Percentiles rank a stretch among this genome's conserved stretches.
phyloP scores from a whole-genome alignment of 805 yeast genomes.

The Pichia paraexigua region DNA sequence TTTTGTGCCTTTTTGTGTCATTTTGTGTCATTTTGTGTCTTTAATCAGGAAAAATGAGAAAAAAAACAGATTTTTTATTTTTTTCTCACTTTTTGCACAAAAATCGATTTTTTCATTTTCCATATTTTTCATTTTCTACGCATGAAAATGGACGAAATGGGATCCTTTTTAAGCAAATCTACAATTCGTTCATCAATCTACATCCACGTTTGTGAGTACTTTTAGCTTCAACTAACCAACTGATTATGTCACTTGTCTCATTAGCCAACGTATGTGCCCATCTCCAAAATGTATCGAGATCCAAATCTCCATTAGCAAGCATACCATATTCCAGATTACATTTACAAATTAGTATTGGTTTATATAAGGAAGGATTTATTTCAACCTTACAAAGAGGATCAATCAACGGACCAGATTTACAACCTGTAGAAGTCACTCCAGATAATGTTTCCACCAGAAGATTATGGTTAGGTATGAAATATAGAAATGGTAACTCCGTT shows the following conservation, averaged over 20 bases:
- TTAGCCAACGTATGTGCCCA: conserved; percentile 84
- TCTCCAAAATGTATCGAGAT: conserved; percentile 77
- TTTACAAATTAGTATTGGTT: conserved; percentile 72
- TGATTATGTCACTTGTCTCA: conserved; percentile 71
- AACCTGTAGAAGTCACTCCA: conserved; percentile 70
- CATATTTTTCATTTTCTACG: too few species aligned
- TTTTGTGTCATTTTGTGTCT: too few species aligned
- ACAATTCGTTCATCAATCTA: too few species aligned
- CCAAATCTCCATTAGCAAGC: conserved; percentile 63
- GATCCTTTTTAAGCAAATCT: too few species aligned
- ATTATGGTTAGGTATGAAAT: conserved; percentile 88
- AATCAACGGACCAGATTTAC: conserved; percentile 70
- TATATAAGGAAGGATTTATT: conserved; percentile 86
- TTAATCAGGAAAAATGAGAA: too few species aligned
- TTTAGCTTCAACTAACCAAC: background rate
- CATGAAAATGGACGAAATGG: background rate
- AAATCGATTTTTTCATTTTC: too few species aligned
- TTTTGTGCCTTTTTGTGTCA: too few species aligned
- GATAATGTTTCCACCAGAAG: conserved; percentile 81
- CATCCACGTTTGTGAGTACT: background rate
- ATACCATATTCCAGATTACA: conserved; percentile 80
- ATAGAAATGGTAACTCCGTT: conserved; percentile 73
- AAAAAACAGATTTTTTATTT: too few species aligned
- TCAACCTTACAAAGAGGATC: conserved; percentile 82
- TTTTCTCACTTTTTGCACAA: too few species aligned